Base-by-base conservation (phyloP, 2,329 filamentous ascomycete species). In the Aaosphaeria pasadenensis region DNA sequence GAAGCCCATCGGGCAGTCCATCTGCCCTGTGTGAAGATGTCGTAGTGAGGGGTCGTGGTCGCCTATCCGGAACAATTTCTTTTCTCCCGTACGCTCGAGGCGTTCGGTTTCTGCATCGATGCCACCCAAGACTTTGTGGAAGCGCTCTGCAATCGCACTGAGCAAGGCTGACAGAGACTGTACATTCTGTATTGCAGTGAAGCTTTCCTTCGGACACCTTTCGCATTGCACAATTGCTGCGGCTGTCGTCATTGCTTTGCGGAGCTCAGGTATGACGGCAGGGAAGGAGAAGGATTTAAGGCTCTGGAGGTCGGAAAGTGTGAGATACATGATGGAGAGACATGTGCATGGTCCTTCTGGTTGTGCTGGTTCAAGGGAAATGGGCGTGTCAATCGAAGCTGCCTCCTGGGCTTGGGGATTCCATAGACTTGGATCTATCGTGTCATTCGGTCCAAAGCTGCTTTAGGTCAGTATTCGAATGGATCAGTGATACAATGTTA, bases 311-410 rank as follows among this genome's bases (percentile, higher is more conserved):
- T 66, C 69, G 13, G 64, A 68, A 24, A 77, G 60, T 2, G 70
- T 71, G 3, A 77, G 63, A 54, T 76, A 77, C 47, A 74, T 71
- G n/a, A 67, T 66, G 6, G 71, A 71, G 32, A 77, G 70, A 51
- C 76, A 78, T 43, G 69, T 67, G 56, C 75, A 77, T 11, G 60
- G 59, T 17, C 30, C 53, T 38, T 58, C 17, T 24, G 17, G 17
- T 24, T 24, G 17, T 24, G 17, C 17, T 24, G 17, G 17, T 24
- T 24, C 17, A 2, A 24, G 17, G 17, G 17, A 24, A 24, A 24
- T 24, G 17, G 17, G 17, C 17, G 17, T 24, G 17, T 24, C 17
- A 24, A 24, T 24, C 17, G 17, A 24, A 24, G 17, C 46, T 49
- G n/a, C 48, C 41, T 45, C 31, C 41, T 38, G n/a, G 17, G 44